Evolutionary conservation across 1,284 basidiomycete species (phyloP).

Genomic region (Ganoderma resinaceum): DNA sequence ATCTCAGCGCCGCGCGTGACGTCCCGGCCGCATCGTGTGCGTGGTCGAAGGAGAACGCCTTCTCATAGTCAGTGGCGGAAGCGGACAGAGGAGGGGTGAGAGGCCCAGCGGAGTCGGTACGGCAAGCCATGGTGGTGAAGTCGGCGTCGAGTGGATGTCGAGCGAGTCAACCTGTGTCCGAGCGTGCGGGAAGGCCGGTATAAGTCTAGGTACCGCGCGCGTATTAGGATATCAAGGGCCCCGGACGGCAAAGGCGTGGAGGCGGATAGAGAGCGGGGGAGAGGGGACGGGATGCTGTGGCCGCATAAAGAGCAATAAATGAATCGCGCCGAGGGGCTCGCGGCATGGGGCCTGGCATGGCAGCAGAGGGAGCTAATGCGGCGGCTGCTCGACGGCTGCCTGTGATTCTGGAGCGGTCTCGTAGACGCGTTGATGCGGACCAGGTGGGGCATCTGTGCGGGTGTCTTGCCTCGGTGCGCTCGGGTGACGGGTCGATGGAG

Average conservation of each 20-base stretch:
- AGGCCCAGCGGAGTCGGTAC: slow-evolving; percentile 16
- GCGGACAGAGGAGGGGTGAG: slow-evolving; percentile 35
- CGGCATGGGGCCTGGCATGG: background rate
- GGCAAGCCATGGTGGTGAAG: slow-evolving; percentile 12
- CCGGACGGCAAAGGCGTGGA: background rate
- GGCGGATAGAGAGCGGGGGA: background rate
- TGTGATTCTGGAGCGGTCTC: background rate
- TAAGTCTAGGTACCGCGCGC: background rate
- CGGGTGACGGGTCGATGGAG: background rate
- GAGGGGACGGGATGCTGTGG: background rate
- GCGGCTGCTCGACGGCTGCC: background rate
- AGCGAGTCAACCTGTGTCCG: background rate
- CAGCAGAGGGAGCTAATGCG: background rate
- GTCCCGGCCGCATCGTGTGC: background rate
- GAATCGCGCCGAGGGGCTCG: background rate
- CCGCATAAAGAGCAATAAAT: slow-evolving; percentile 6
- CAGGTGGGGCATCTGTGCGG: background rate
- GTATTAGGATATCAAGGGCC: slow-evolving; percentile 3
- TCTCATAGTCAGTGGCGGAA: slow-evolving; percentile 18
- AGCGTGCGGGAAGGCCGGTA: slow-evolving; percentile 3
- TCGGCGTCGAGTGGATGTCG: background rate
- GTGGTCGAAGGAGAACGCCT: slow-evolving; percentile 11
- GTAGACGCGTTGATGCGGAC: background rate
- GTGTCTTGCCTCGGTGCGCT: background rate
- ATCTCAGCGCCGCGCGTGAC: slow-evolving; percentile 12